phyloP scores from a whole-genome alignment of 495 filamentous ascomycete genomes.

The Chlorociboria aeruginascens region DNA sequence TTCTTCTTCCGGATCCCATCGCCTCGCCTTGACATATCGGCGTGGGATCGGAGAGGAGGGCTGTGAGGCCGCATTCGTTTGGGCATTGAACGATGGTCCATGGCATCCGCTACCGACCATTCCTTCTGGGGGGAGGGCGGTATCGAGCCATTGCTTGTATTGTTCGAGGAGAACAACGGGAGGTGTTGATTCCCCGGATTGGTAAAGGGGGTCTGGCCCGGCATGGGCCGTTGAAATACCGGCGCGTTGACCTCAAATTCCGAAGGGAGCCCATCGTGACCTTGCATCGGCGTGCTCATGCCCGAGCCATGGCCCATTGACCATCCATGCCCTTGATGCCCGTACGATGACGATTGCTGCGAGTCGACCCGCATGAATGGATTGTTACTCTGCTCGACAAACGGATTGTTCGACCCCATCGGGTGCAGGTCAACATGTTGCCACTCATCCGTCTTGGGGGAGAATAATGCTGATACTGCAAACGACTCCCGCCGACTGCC shows the following conservation, averaged over 20 bases:
- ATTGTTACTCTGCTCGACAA: conserved; percentile 41
- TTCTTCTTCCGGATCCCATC: conserved; percentile 99
- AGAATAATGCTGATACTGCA: conserved; percentile 56
- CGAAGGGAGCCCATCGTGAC: conserved; percentile 52
- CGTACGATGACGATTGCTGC: conserved; percentile 33
- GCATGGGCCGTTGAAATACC: conserved; percentile 30
- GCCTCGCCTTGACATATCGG: conserved; percentile 59
- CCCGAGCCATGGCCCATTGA: conserved; percentile 43
- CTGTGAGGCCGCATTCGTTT: conserved; percentile 61
- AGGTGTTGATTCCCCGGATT: conserved; percentile 30
- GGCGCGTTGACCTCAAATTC: conserved; percentile 45
- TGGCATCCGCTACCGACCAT: conserved; percentile 36
- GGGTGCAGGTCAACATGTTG: conserved; percentile 42
- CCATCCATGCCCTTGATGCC: conserved; percentile 38
- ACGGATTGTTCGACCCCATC: conserved; percentile 43
- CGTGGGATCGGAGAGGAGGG: conserved; percentile 66
- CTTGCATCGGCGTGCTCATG: conserved; percentile 27
- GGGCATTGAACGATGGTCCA: conserved; percentile 49
- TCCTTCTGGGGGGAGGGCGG: conserved; percentile 44
- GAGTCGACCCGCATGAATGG: conserved; percentile 47
- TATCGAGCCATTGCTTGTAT: conserved; percentile 29
- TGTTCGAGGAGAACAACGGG: conserved; percentile 38
- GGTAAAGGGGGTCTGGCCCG: conserved; percentile 35
- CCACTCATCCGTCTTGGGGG: conserved; percentile 66
- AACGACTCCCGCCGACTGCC: conserved; percentile 62